Conservation (phyloP, 2,329 filamentous ascomycete species). For the Juglanconis sp. region DNA sequence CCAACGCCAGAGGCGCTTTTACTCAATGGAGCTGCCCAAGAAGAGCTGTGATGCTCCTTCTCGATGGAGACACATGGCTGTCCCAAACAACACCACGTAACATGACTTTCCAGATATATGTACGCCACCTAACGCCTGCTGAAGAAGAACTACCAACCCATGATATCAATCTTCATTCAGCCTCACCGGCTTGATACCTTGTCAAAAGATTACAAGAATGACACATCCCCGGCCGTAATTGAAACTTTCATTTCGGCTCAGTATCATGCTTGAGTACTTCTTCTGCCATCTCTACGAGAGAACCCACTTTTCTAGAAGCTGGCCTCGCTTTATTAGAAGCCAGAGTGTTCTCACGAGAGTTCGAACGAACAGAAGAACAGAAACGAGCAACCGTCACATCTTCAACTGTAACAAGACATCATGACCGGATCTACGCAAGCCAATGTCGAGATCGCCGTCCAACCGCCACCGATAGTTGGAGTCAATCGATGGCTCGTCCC, state of each 20-base stretch:
- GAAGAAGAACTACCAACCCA: neutral
- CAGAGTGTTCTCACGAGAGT: neutral
- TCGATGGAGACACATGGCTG: neutral
- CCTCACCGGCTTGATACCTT: neutral
- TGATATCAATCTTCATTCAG: neutral
- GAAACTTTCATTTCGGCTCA: neutral
- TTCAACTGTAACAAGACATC: neutral
- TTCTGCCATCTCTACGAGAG: neutral
- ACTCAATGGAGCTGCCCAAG: neutral
- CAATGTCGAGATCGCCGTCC: constrained; percentile 9
- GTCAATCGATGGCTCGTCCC: constrained; percentile 2
- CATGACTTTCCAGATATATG: neutral
- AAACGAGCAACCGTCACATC: neutral
- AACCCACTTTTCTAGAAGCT: neutral
- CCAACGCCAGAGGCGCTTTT: neutral
- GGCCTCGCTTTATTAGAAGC: neutral
- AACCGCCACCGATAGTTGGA: neutral
- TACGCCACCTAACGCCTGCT: neutral
- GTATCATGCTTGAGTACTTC: neutral
- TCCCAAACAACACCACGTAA: neutral
- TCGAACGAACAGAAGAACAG: neutral
- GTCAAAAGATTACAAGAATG: neutral
- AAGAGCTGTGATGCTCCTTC: neutral
- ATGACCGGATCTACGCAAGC: neutral
- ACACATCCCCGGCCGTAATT: neutral